A percentile compares a stretch with the other conserved stretches of the same genome.
Conservation (phyloP, 148 eudicot species). For the Euryodendron excelsum region DNA sequence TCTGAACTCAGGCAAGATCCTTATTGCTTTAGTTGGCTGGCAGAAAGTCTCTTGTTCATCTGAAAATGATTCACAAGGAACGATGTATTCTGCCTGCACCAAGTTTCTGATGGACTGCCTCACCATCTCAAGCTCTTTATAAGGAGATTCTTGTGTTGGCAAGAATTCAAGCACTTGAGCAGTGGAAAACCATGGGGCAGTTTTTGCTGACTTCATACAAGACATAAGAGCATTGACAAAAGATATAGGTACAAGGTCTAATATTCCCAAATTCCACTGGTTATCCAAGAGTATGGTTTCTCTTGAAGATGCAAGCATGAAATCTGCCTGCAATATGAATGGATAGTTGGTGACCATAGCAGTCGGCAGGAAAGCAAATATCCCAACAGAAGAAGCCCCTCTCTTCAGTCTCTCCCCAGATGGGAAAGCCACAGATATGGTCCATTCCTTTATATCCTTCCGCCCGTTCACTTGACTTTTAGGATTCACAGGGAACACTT, state of each 20-base stretch:
- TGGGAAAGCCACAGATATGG: slow-evolving; percentile 35
- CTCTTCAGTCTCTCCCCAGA: slow-evolving; percentile 32
- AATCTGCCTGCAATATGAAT: slow-evolving; percentile 46
- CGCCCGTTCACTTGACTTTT: slow-evolving; percentile 25
- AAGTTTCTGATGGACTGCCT: slow-evolving; percentile 25
- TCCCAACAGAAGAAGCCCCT: slow-evolving; percentile 31
- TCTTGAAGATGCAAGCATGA: slow-evolving; percentile 38
- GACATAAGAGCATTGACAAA: slow-evolving; percentile 30
- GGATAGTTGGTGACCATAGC: slow-evolving; percentile 41
- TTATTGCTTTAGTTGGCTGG: slow-evolving; percentile 11
- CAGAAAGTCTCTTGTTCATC: slow-evolving; percentile 11
- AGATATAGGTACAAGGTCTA: slow-evolving; percentile 23
- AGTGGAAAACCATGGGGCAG: slow-evolving; percentile 3
- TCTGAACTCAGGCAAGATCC: not conserved
- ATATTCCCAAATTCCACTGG: slow-evolving; percentile 41
- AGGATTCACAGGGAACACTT: slow-evolving; percentile 31
- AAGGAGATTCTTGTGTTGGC: slow-evolving; percentile 26
- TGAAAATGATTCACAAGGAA: slow-evolving; percentile 36
- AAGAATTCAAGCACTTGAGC: slow-evolving; percentile 30
- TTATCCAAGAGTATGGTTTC: slow-evolving; percentile 37
- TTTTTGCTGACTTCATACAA: slow-evolving; percentile 24
- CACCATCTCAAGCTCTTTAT: slow-evolving; percentile 27
- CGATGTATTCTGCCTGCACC: slow-evolving; percentile 19
- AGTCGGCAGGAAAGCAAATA: slow-evolving; percentile 43
- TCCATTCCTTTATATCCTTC: slow-evolving; percentile 30